These are phyloP conservation scores for Davidsoniella eucalypti DNA, from an alignment of 2,329 filamentous ascomycete species.

Conservation along the genomic window DNA sequence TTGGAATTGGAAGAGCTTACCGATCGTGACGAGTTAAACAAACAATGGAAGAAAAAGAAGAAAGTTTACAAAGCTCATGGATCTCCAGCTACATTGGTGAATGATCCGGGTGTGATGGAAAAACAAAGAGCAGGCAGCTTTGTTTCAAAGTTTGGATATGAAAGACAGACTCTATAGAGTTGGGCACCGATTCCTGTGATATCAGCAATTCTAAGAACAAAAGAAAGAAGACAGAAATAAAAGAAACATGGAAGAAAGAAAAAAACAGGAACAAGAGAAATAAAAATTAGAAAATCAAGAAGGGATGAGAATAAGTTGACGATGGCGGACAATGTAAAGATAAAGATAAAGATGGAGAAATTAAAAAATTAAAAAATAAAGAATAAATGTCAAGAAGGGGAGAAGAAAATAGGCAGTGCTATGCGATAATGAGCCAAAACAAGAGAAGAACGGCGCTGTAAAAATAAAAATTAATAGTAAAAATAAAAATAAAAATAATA, in stretches of 20 bases:
- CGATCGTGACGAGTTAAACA: no score
- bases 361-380: neutral
- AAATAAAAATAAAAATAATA: no score
- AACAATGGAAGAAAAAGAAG: no score
- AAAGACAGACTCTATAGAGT: no score
- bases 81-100: neutral
- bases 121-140: neutral
- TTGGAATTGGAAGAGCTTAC: neutral
- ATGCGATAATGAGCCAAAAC: neutral
- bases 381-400: neutral
- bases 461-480: neutral
- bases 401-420: conserved; percentile 3
- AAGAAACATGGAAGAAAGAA: neutral
- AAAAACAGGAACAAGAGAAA: neutral
- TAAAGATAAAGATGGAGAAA: conserved; percentile 4
- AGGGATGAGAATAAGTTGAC: neutral
- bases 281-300: neutral
- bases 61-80: no score
- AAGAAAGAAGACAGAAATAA: conserved; percentile 3
- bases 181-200: no score
- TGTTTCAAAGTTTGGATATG: no score
- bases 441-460: neutral
- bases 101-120: conserved; percentile 14
- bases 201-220: conserved; percentile 1
- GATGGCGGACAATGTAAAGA: neutral